A percentile compares a stretch with the other conserved stretches of the same genome.
Evolutionary conservation across 129 eudicot species (phyloP).

Genomic region (Helichrysum umbraculigerum): DNA sequence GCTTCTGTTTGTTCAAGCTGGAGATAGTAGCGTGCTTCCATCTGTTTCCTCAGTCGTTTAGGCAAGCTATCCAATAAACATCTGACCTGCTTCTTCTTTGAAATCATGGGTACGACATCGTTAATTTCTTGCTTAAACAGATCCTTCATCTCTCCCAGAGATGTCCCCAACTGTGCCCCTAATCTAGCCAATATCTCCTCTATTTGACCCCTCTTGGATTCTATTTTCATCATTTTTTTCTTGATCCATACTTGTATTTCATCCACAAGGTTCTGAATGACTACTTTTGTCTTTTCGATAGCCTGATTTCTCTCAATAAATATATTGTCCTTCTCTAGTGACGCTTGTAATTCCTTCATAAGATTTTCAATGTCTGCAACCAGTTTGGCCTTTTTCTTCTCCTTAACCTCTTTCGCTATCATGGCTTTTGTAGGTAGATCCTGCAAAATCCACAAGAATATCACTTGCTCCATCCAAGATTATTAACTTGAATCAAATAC

Average conservation of each 20-base stretch:
- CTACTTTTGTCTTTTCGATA: neutral
- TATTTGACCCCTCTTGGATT: neutral
- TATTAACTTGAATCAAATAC: neutral
- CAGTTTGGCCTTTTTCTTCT: neutral
- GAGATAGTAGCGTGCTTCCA: neutral
- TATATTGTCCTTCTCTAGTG: neutral
- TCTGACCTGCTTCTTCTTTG: neutral
- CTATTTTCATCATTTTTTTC: neutral
- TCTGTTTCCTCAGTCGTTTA: conserved; percentile 1
- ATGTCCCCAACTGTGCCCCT: neutral
- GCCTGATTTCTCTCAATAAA: neutral
- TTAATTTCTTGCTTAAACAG: neutral
- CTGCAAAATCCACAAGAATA: neutral
- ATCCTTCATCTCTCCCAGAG: conserved; percentile 5
- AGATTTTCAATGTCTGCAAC: neutral
- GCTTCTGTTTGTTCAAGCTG: conserved; percentile 1
- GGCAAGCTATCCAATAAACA: neutral
- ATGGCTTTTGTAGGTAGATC: neutral
- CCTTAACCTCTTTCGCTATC: conserved; percentile 1
- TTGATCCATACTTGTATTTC: neutral
- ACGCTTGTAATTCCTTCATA: conserved; percentile 11
- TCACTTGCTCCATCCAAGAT: neutral
- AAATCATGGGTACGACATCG: neutral
- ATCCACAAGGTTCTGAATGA: neutral
- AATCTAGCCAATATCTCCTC: neutral